These are phyloP conservation scores for Incumbomyces delicatus DNA, from an alignment of 2,329 filamentous ascomycete genomes.

Conservation along the genomic window DNA sequence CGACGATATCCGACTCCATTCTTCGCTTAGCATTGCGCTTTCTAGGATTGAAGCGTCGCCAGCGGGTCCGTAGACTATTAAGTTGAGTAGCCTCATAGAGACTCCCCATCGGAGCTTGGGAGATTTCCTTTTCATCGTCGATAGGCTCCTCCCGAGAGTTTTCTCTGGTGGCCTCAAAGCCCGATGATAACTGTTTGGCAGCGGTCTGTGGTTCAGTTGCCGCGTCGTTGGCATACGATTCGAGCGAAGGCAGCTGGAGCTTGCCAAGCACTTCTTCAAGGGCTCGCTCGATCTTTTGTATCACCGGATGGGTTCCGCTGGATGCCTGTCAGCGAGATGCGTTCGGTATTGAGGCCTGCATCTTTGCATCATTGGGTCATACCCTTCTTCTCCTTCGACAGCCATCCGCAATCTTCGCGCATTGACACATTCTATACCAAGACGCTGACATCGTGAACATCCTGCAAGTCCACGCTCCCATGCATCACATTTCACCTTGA, in stretches of 20 bases:
- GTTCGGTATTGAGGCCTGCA: no score
- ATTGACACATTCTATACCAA: conserved; percentile 20
- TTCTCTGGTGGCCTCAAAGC: conserved; percentile 14
- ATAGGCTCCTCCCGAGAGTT: conserved; percentile 18
- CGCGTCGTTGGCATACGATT: conserved; percentile 11
- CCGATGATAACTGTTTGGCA: background rate
- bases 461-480: conserved; percentile 18
- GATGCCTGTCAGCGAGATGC: background rate
- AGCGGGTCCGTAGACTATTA: conserved; percentile 16
- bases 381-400: conserved; percentile 17
- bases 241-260: conserved; percentile 18
- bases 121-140: conserved; percentile 29
- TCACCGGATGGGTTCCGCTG: conserved; percentile 15
- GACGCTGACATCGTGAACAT: conserved; percentile 20
- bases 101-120: conserved; percentile 44
- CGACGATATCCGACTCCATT: conserved; percentile 19
- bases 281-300: conserved; percentile 18
- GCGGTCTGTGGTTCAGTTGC: background rate
- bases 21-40: conserved; percentile 18
- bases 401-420: conserved; percentile 17
- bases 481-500: conserved; percentile 21
- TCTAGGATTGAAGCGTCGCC: conserved; percentile 15
- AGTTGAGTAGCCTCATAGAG: conserved; percentile 47
- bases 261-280: conserved; percentile 18
- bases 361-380: background rate